Evolutionary conservation across 2,329 filamentous ascomycete genomes (phyloP).

Genomic region (Fusarium nanum): DNA sequence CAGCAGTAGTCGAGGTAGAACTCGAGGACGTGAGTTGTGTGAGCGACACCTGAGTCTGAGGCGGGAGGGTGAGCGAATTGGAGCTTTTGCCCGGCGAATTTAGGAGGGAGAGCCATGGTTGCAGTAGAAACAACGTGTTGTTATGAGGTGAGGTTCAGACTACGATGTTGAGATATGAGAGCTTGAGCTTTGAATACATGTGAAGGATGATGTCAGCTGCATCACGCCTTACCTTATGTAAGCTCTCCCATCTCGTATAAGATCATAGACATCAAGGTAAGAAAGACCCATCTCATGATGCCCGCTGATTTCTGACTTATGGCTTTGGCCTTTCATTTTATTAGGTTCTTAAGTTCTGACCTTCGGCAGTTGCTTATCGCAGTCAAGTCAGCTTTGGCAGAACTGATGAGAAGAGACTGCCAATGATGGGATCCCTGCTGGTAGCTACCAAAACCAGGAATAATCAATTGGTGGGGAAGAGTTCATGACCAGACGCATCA

Average conservation of each 20-base stretch:
- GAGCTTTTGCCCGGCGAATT: slow-evolving; percentile 79
- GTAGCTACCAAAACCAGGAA: slow-evolving; percentile 2
- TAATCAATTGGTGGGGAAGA: background rate
- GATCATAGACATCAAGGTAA: background rate
- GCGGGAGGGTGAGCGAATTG: slow-evolving; percentile 56
- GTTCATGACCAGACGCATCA: slow-evolving; percentile 4
- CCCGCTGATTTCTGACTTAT: background rate
- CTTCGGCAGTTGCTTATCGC: background rate
- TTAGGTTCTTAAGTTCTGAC: background rate
- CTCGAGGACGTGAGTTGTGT: slow-evolving; percentile 69
- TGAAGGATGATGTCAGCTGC: slow-evolving; percentile 33
- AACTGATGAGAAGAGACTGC: background rate
- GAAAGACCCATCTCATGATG: background rate
- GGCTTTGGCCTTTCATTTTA: background rate
- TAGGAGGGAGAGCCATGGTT: slow-evolving; percentile 79
- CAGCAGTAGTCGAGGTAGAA: slow-evolving; percentile 91
- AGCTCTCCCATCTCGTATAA: slow-evolving; percentile 4
- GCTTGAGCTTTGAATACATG: slow-evolving; percentile 11
- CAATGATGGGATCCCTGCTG: background rate
- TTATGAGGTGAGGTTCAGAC: background rate
- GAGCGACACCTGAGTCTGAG: slow-evolving; percentile 52
- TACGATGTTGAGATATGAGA: background rate
- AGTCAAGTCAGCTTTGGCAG: too few relatives aligned
- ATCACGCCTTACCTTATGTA: slow-evolving; percentile 33
- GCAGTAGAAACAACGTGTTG: background rate